Conservation (phyloP, 139 green algal species). For the Coccomyxa sp. region DNA sequence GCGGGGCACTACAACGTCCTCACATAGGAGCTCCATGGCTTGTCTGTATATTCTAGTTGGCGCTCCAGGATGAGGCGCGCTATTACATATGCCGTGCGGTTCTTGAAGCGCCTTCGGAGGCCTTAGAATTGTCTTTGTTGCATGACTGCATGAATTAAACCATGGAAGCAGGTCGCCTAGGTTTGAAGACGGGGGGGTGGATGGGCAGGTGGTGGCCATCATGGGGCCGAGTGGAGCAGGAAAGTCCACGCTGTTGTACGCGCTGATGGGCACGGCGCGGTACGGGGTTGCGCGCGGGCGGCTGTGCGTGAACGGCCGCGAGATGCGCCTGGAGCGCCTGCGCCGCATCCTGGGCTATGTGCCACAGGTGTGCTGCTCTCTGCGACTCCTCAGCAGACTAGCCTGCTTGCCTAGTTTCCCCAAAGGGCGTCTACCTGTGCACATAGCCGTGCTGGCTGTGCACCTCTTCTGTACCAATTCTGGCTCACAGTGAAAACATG, state of each 20-base stretch:
- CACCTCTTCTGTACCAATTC: too few species aligned
- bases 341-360: slow-evolving; percentile 44
- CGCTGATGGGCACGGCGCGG: slow-evolving; percentile 27
- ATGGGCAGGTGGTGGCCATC: slow-evolving; percentile 21
- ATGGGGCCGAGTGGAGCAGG: slow-evolving; percentile 44
- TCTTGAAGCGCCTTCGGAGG: background rate
- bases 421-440: too few species aligned
- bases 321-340: slow-evolving; percentile 27
- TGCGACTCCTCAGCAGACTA: background rate
- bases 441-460: too few species aligned
- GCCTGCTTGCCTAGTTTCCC: background rate
- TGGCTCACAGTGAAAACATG: too few species aligned
- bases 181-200: background rate
- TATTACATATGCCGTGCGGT: background rate
- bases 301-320: slow-evolving; percentile 38
- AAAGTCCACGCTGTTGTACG: slow-evolving; percentile 47
- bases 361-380: slow-evolving; percentile 20
- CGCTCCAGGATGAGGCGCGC: background rate
- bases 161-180: too few species aligned
- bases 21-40: background rate
- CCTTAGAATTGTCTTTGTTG: background rate
- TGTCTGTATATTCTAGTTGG: background rate
- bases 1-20: too few species aligned
- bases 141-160: too few species aligned
- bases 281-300: slow-evolving; percentile 18